Evolutionary conservation across 495 filamentous ascomycete species (phyloP).

Genomic region (Penicillium diatomitis): DNA sequence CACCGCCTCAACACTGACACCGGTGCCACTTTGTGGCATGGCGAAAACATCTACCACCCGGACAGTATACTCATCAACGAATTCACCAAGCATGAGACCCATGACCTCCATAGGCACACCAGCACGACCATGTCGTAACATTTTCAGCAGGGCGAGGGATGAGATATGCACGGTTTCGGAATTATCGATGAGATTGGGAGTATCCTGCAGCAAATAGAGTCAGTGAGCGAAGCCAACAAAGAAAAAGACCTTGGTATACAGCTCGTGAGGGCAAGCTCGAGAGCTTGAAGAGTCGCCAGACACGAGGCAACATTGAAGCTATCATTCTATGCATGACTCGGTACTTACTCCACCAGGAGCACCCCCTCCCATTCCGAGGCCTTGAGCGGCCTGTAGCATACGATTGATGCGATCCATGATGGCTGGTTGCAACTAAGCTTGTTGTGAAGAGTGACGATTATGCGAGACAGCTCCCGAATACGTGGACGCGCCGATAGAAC

Average conservation of each 20-base stretch:
- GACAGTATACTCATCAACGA: constrained; percentile 98
- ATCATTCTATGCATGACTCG: constrained; percentile 20
- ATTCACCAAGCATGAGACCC: constrained; percentile 97
- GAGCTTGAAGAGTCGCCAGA: background rate
- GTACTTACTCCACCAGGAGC: constrained; percentile 63
- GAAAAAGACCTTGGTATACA: background rate
- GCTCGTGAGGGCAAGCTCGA: constrained; percentile 1
- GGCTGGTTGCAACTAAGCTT: constrained; percentile 13
- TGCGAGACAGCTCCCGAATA: constrained; percentile 24
- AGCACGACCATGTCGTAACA: constrained; percentile 93
- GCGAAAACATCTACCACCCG: constrained; percentile 97
- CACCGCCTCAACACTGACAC: constrained; percentile 96
- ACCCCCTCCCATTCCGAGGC: constrained; percentile 62
- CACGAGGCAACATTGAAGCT: constrained; percentile 1
- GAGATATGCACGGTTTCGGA: constrained; percentile 99
- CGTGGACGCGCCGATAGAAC: too few relatives aligned
- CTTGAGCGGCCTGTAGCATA: constrained; percentile 70
- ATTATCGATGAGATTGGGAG: constrained; percentile 85
- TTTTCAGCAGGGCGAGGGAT: constrained; percentile 92
- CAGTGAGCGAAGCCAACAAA: constrained; percentile 1
- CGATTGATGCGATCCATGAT: constrained; percentile 79
- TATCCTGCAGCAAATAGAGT: constrained; percentile 50
- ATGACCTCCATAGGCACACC: constrained; percentile 99
- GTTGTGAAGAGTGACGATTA: constrained; percentile 11
- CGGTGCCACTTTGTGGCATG: constrained; percentile 98